Percentiles rank a stretch among this genome's conserved stretches.
phyloP scores from a whole-genome alignment of 2,329 filamentous ascomycete species.

The Aspergillus latus region DNA sequence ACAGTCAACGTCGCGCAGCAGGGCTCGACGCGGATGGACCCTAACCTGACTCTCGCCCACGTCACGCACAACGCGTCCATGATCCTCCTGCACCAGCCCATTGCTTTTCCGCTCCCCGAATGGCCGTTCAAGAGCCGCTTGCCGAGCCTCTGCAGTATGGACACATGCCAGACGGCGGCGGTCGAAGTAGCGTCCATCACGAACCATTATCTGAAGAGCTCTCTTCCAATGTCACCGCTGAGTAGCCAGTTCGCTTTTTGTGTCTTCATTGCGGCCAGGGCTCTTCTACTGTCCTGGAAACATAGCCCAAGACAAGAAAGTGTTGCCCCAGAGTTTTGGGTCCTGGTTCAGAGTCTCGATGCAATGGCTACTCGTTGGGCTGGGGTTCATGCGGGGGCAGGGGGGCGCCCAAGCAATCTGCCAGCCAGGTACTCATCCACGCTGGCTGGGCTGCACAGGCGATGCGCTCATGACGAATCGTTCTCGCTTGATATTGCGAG shows the following conservation, averaged over 20 bases:
- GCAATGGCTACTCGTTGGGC: conserved; percentile 23
- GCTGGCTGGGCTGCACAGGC: not conserved
- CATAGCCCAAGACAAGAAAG: conserved; percentile 6
- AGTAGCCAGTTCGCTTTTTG: conserved; percentile 49
- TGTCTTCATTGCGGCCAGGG: conserved; percentile 44
- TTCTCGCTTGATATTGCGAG: conserved; percentile 13
- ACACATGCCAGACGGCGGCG: conserved; percentile 51
- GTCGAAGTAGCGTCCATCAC: conserved; percentile 50
- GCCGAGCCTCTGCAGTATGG: conserved; percentile 49
- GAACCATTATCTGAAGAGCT: conserved; percentile 47
- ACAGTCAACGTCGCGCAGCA: conserved; percentile 28
- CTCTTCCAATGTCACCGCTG: conserved; percentile 22
- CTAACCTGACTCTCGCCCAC: conserved; percentile 52
- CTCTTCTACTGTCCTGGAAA: conserved; percentile 7
- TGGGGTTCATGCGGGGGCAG: not conserved
- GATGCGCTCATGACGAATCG: conserved; percentile 4
- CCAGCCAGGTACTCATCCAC: conserved; percentile 12
- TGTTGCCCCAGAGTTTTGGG: conserved; percentile 25
- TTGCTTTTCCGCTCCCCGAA: conserved; percentile 45
- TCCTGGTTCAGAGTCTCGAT: conserved; percentile 24
- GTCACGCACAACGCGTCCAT: conserved; percentile 53
- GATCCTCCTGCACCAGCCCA: conserved; percentile 51
- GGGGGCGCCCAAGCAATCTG: not conserved
- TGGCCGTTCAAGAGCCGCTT: conserved; percentile 37
- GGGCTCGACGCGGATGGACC: conserved; percentile 42